Percentiles rank a stretch among this genome's conserved stretches.
Evolutionary conservation across 2,329 filamentous ascomycete species (phyloP).

Genomic region (Cordyceps pruinosa): DNA sequence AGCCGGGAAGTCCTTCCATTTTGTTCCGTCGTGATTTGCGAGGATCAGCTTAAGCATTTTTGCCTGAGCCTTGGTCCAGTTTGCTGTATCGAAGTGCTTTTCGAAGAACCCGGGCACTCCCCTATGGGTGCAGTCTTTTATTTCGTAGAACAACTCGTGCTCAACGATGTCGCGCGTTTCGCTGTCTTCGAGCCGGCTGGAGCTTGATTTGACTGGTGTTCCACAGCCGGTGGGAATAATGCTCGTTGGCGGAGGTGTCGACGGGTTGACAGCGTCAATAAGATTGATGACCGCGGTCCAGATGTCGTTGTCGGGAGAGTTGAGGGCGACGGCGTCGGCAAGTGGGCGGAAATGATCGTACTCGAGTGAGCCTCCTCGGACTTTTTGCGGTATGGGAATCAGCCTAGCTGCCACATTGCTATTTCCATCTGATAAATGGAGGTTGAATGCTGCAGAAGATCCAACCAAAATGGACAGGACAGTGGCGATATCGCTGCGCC

Average conservation of each 20-base stretch:
- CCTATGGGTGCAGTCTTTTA: constrained; percentile 5
- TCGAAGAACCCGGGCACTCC: constrained; percentile 12
- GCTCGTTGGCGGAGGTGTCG: constrained; percentile 1
- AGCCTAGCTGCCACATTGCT: constrained; percentile 1
- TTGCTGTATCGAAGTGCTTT: constrained; percentile 8
- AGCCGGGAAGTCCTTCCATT: constrained; percentile 2
- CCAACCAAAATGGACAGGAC: not conserved
- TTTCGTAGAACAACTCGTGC: constrained; percentile 10
- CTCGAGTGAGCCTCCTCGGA: not conserved
- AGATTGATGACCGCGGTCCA: constrained; percentile 11
- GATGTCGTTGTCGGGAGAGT: constrained; percentile 9
- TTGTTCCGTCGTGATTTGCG: constrained; percentile 1
- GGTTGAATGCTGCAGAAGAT: constrained; percentile 9
- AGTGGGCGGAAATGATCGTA: constrained; percentile 7
- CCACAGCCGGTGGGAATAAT: constrained; percentile 1
- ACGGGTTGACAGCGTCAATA: constrained; percentile 4
- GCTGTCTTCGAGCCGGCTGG: constrained; percentile 7
- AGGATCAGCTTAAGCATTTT: constrained; percentile 10
- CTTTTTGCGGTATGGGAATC: constrained; percentile 2
- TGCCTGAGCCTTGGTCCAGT: constrained; percentile 8
- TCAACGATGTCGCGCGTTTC: constrained; percentile 12
- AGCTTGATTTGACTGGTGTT: constrained; percentile 11
- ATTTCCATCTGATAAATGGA: not conserved
- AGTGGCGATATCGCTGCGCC: not conserved
- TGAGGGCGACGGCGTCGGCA: not conserved